A percentile compares a stretch with the other conserved stretches of the same genome.
Evolutionary conservation across 805 yeast species (phyloP).

Genomic region (Starmerella asiatica): DNA sequence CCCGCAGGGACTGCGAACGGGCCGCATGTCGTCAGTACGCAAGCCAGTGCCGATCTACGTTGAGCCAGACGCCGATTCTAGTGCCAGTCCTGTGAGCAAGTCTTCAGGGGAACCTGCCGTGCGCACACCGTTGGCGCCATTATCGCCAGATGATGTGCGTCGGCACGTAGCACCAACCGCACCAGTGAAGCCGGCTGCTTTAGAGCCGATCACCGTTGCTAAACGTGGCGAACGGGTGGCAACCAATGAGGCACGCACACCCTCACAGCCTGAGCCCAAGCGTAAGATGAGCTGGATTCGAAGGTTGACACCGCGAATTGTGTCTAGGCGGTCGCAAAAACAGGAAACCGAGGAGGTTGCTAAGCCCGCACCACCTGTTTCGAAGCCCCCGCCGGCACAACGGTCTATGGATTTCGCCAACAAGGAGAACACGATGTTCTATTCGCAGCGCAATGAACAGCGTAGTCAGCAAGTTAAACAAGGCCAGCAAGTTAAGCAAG

Average conservation of each 20-base stretch:
- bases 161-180: neutral
- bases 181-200: neutral
- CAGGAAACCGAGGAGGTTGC: neutral
- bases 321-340: slow-evolving; percentile 4
- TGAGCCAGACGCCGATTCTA: slow-evolving; percentile 1
- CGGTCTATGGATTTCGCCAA: neutral
- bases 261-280: slow-evolving; percentile 3
- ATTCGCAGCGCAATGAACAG: neutral
- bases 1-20: slow-evolving; percentile 10
- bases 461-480: too few relatives aligned
- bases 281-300: slow-evolving; percentile 15
- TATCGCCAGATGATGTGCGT: slow-evolving; percentile 1
- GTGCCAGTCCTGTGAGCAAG: neutral
- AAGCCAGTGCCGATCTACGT: slow-evolving; percentile 16
- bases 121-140: slow-evolving; percentile 9
- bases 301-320: slow-evolving; percentile 14
- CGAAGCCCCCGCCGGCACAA: neutral
- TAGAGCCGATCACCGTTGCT: neutral
- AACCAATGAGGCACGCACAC: neutral
- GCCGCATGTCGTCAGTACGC: slow-evolving; percentile 9
- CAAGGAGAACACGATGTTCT: slow-evolving; percentile 9
- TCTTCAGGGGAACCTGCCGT: slow-evolving; percentile 1
- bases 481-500: too few relatives aligned
- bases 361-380: neutral
- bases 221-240: slow-evolving; percentile 3